Evolutionary conservation across 345 rosid genomes (phyloP), one percentile per base, ranked within the genome.

Genomic region (Salix koriyanagi): DNA sequence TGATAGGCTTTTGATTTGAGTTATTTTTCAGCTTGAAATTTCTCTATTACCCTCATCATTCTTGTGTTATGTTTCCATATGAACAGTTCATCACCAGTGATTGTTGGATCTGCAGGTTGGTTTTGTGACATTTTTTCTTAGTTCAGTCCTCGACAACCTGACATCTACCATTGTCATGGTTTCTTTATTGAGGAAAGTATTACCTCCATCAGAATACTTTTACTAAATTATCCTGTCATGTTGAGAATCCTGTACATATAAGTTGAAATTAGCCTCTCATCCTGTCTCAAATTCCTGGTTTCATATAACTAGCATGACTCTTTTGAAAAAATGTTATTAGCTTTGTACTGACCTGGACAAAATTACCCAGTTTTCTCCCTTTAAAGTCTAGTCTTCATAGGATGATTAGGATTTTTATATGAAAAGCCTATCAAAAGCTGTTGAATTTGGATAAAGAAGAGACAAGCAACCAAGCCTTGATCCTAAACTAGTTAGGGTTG

Each of bases 121-220:
- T 65, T 87, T 91, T 39, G 93, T 93, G 69, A 96, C 98, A 4
- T 96, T 96, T 87, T 90, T 92, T 91, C 93, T 93, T 58, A 93
- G 99, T 78, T 34, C 99, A 58, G 77, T 96, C 84, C 93, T 96
- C 48, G 99, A 96, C 85, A 96, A 96, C 82, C 79, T 96, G 85
- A 96, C 99, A 50, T 91, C 98, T 37, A 96, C 99, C 48, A 93
- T 96, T 76, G 88, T 96, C 78, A 96, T 93, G 99, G 98, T 96
- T 77, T 96, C 99, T 77, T 84, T 93, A 65, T 73, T 92, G 86
- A 89, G 96, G 89, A 96, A 92, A 79, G 87, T 92, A 72, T 92
- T 93, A 70, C 97, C 98, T 76, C 88, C 86, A 65, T 93, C 98
- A 25, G 98, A 96, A 78, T 96, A 87, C 15, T n/a, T 54, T 37